These are phyloP conservation scores for Oenanthe sinensis DNA, from an alignment of 129 eudicot genomes.

Conservation along the genomic window DNA sequence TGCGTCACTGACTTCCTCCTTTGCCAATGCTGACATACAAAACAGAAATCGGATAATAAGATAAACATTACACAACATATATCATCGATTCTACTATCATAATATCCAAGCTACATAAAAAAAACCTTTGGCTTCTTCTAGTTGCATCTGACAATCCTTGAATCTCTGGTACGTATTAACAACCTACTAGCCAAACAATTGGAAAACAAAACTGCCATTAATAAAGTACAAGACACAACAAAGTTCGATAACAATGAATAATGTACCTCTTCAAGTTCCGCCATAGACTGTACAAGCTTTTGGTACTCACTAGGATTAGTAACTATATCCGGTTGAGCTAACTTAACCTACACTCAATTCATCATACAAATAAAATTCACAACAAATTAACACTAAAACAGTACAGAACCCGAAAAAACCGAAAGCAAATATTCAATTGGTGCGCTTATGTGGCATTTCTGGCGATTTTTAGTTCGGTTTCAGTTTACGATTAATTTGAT, in stretches of 20 bases:
- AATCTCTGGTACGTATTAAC: slow-evolving; percentile 68
- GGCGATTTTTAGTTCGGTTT: background rate
- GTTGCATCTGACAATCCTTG: slow-evolving; percentile 82
- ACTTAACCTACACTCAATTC: slow-evolving; percentile 47
- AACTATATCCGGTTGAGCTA: slow-evolving; percentile 94
- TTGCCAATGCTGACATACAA: slow-evolving; percentile 51
- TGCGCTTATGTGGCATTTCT: background rate
- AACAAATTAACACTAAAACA: background rate
- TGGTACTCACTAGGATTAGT: slow-evolving; percentile 92
- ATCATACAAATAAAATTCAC: slow-evolving; percentile 2
- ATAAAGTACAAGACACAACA: background rate
- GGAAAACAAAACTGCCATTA: background rate
- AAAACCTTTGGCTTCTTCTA: slow-evolving; percentile 94
- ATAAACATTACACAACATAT: slow-evolving; percentile 2
- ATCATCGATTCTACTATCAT: background rate
- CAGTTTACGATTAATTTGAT: background rate
- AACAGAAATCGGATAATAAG: background rate
- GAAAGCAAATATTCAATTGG: background rate
- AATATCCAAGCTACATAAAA: background rate
- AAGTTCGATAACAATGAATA: background rate
- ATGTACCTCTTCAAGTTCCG: slow-evolving; percentile 85
- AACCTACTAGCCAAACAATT: slow-evolving; percentile 47
- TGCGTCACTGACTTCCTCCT: slow-evolving; percentile 70
- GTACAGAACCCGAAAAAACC: too few species aligned
- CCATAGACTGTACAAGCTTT: slow-evolving; percentile 78